Percentiles rank a stretch among this genome's conserved stretches.
These are phyloP conservation scores for Colletotrichum musicola DNA, from an alignment of 2,329 filamentous ascomycete species.

Conservation along the genomic window DNA sequence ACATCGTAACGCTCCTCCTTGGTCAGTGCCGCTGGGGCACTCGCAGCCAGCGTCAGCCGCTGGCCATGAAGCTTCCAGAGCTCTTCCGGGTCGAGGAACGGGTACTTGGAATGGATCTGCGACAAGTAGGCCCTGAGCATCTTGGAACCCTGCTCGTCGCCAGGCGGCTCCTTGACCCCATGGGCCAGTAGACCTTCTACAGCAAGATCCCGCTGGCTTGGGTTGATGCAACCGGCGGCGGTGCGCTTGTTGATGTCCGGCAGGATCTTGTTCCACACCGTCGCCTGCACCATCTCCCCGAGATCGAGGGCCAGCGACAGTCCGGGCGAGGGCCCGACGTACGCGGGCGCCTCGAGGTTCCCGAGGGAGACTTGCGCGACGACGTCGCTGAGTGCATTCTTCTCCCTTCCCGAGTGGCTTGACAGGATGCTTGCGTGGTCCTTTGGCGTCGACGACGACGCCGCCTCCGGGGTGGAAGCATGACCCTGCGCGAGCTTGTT, in stretches of 20 bases:
- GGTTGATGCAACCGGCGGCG: slow-evolving; percentile 14
- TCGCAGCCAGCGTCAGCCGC: slow-evolving; percentile 51
- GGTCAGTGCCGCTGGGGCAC: slow-evolving; percentile 43
- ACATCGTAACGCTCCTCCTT: slow-evolving; percentile 54
- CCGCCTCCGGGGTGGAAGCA: slow-evolving; percentile 2
- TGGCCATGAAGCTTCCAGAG: slow-evolving; percentile 58
- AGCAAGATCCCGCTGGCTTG: slow-evolving; percentile 43
- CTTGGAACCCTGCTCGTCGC: slow-evolving; percentile 57
- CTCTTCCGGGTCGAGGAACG: slow-evolving; percentile 60
- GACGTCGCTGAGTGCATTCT: slow-evolving; percentile 53
- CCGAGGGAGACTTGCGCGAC: slow-evolving; percentile 63
- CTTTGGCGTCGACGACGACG: neutral
- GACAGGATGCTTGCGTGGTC: slow-evolving; percentile 3
- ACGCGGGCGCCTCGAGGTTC: slow-evolving; percentile 58
- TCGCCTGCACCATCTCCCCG: slow-evolving; percentile 66
- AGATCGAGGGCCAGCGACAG: slow-evolving; percentile 62
- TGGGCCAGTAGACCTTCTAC: slow-evolving; percentile 56
- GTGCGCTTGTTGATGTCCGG: slow-evolving; percentile 36
- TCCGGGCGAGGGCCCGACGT: slow-evolving; percentile 58
- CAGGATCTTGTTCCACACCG: slow-evolving; percentile 66
- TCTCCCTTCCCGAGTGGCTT: slow-evolving; percentile 31
- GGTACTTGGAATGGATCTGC: slow-evolving; percentile 61
- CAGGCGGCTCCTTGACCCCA: slow-evolving; percentile 57
- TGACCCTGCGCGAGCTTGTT: slow-evolving; percentile 41
- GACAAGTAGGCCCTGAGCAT: slow-evolving; percentile 60